Evolutionary conservation across 2,329 filamentous ascomycete genomes (phyloP), one percentile per base, ranked within the genome.

Genomic region (Fusarium oligoseptatum): DNA sequence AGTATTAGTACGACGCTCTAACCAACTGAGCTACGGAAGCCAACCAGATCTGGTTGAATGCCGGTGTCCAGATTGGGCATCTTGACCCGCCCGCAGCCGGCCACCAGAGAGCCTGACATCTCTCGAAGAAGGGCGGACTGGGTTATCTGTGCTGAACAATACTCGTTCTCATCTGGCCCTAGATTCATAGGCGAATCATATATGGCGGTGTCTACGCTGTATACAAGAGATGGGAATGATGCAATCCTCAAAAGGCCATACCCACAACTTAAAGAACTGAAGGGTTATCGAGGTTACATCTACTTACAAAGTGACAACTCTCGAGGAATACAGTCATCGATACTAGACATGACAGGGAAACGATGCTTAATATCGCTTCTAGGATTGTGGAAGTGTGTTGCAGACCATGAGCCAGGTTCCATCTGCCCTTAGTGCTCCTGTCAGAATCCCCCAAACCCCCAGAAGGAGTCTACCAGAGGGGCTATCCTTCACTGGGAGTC

Each of bases 1-100:
- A 77, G 70, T 80, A 80, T 80, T 80, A 80, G 79, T 79, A 80
- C 79, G 76, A 80, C 73, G 79, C 77, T 78, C 77, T 80, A 80
- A 80, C 79, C 78, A 80, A 79, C 78, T 80, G 76, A 79, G 78
- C 79, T 80, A 80, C 72, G 43, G 43, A 48, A 48, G 43, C 43
- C 43, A 27, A 48, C 43, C 43, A 24, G 43, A 48, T 24, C 43
- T 48, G 43, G 20, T 48, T 48, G 43, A 15, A 48, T 24, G 43
- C 43, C 20, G 43, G 14, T 15, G 43, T 15, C 20, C 20, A 14
- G 14, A 48, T 48, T 5, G 12, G 20, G 43, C 14, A 48, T 24
- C 4, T 24, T 48, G 43, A 48, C 12, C 43, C 43, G 12, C 11
- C 12, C 2, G 1, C 41, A 24, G 41, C 24, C 24, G 24, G 24